These are phyloP conservation scores for Miamiensis avidus DNA, from an alignment of 169 alveolate species.

Conservation along the genomic window DNA sequence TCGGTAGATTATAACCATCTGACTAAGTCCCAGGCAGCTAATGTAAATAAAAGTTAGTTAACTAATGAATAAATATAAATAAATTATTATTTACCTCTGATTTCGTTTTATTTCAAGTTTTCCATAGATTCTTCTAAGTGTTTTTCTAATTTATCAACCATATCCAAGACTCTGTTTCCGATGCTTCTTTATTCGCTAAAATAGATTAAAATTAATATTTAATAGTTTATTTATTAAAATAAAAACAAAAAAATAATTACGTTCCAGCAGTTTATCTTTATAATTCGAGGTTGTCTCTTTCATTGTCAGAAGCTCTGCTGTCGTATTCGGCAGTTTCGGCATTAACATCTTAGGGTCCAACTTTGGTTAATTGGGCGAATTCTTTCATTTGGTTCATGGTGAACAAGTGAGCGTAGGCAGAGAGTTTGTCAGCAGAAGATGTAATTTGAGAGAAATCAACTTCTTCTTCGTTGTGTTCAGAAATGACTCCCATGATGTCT, in stretches of 20 bases:
- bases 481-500: neutral
- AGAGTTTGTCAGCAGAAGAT: constrained; percentile 4
- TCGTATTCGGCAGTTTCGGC: neutral
- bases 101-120: constrained; percentile 17
- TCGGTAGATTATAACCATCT: constrained; percentile 10
- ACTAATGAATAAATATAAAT: too few species aligned
- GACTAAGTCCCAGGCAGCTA: constrained; percentile 25
- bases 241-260: too few species aligned
- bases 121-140: constrained; percentile 2
- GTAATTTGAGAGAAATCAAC: neutral
- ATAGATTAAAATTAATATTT: too few species aligned
- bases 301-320: constrained; percentile 9
- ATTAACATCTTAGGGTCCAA: neutral
- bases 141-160: constrained; percentile 1
- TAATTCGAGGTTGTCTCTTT: constrained; percentile 2
- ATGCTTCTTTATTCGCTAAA: too few species aligned
- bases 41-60: too few species aligned
- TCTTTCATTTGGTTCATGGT: neutral
- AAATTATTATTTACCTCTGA: too few species aligned
- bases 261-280: constrained; percentile 4
- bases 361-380: neutral
- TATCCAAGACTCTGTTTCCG: constrained; percentile 17
- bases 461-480: neutral
- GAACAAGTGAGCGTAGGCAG: neutral
- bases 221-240: too few species aligned